Evolutionary conservation across 306 rosid species (phyloP).

Genomic region (Inga leiocalycina): DNA sequence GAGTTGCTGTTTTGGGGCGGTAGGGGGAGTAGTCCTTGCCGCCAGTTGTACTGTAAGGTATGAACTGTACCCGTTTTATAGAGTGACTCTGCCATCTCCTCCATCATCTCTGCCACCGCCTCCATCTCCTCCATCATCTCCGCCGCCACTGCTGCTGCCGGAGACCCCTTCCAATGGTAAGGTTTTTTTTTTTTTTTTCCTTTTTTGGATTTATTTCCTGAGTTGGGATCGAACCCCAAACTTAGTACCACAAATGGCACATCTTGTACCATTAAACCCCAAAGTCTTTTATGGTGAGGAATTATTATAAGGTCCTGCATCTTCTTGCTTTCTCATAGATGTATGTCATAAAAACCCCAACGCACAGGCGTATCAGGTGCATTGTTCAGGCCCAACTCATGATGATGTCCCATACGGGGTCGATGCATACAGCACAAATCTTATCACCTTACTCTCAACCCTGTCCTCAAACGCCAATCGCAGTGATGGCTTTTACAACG

Average conservation of each 20-base stretch:
- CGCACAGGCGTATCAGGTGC: neutral
- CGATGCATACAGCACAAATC: constrained; percentile 39
- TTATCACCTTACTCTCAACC: constrained; percentile 29
- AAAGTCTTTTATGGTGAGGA: too few relatives aligned
- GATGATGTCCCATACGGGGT: neutral
- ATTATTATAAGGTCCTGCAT: too few relatives aligned
- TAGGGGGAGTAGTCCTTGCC: neutral
- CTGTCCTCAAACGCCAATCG: constrained; percentile 36
- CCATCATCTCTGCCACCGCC: neutral
- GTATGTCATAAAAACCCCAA: neutral
- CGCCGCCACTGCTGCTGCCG: neutral
- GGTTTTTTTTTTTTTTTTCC: too few relatives aligned
- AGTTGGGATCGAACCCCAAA: too few relatives aligned
- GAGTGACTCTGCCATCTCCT: neutral
- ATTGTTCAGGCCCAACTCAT: neutral
- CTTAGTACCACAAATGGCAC: too few relatives aligned
- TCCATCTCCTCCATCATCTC: neutral
- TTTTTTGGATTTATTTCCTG: too few relatives aligned
- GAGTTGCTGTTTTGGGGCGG: neutral
- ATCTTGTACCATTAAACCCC: too few relatives aligned
- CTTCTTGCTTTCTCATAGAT: too few relatives aligned
- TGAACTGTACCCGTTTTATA: neutral
- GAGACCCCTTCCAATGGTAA: neutral
- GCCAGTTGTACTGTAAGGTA: neutral
- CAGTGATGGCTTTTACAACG: constrained; percentile 26